These are phyloP conservation scores for Caryocar brasiliense DNA, from an alignment of 441 rosid species.

Conservation along the genomic window DNA sequence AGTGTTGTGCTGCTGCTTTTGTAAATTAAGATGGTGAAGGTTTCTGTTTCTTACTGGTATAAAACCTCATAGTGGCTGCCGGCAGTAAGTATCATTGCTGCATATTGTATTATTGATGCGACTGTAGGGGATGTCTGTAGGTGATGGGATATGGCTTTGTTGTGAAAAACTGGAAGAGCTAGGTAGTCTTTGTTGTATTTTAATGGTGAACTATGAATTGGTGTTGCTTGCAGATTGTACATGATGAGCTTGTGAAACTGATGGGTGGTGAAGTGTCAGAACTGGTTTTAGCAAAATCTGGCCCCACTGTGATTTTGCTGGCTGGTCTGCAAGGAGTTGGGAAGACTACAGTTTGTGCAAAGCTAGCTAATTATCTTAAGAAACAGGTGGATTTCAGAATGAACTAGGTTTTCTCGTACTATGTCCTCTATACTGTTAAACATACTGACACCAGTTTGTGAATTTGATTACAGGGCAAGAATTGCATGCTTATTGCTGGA, in stretches of 20 bases:
- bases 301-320: constrained; percentile 77
- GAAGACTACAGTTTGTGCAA: constrained; percentile 91
- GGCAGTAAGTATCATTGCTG: no score
- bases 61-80: no score
- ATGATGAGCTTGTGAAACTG: constrained; percentile 81
- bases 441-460: not conserved
- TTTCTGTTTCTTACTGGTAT: no score
- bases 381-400: constrained; percentile 51
- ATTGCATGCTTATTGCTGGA: constrained; percentile 93
- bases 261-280: constrained; percentile 98
- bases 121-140: no score
- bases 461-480: constrained; percentile 54
- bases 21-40: not conserved
- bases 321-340: constrained; percentile 99
- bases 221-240: constrained; percentile 50
- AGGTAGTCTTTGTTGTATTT: not conserved
- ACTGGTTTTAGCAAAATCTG: constrained; percentile 70
- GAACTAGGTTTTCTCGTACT: not conserved
- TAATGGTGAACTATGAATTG: not conserved
- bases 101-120: not conserved
- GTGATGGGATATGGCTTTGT: not conserved
- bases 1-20: no score
- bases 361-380: constrained; percentile 88
- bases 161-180: not conserved
- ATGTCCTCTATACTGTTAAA: no score